Conservation (phyloP, 257 asterid species). For the Marsdenia floribunda region DNA sequence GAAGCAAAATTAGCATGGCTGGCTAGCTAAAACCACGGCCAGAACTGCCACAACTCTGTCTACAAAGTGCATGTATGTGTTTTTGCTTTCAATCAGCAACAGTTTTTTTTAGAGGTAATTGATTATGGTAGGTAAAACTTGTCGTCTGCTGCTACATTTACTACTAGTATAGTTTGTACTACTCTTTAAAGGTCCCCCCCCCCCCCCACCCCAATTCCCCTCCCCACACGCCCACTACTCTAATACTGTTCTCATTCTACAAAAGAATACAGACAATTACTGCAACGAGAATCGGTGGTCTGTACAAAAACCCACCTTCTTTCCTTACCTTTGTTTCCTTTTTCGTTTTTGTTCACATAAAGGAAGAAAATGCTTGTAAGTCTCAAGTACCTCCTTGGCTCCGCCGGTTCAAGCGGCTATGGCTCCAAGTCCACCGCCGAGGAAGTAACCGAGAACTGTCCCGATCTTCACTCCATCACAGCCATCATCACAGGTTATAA, state of each 20-base stretch:
- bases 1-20: too few relatives aligned
- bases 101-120: conserved; percentile 16
- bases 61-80: conserved; percentile 23
- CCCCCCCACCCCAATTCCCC: background rate
- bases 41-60: background rate
- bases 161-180: too few relatives aligned
- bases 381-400: conserved; percentile 68
- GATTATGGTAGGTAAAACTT: background rate
- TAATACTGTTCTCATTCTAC: background rate
- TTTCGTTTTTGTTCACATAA: too few relatives aligned
- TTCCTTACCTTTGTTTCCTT: background rate
- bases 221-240: background rate
- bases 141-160: background rate
- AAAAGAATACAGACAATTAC: background rate
- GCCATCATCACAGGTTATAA: conserved; percentile 68
- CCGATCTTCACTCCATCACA: conserved; percentile 55
- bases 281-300: background rate
- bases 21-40: background rate
- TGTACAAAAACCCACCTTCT: background rate
- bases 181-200: background rate
- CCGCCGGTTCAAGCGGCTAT: conserved; percentile 74
- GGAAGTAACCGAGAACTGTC: conserved; percentile 49
- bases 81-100: conserved; percentile 4
- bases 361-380: conserved; percentile 55
- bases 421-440: conserved; percentile 86